Conservation (phyloP, 768 basidiomycete species). For the Nidularia sp. region DNA sequence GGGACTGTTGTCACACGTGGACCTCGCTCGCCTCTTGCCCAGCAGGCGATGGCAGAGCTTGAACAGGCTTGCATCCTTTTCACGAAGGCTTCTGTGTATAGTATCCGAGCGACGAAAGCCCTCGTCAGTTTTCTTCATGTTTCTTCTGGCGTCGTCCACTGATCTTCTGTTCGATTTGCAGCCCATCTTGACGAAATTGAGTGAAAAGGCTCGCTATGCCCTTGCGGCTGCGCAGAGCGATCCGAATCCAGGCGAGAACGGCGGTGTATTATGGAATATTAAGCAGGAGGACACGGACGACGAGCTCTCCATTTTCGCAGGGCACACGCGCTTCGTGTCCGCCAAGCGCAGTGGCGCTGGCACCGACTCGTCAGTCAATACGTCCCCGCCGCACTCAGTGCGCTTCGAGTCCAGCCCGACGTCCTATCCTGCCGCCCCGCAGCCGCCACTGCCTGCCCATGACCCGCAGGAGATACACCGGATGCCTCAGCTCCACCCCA, state of each 20-base stretch:
- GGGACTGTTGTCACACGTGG: conserved; percentile 76
- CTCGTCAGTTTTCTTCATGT: conserved; percentile 36
- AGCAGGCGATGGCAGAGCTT: conserved; percentile 64
- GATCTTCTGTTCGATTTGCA: conserved; percentile 13
- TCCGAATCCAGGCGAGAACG: conserved; percentile 21
- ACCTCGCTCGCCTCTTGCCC: conserved; percentile 64
- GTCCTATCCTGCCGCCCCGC: conserved; percentile 1
- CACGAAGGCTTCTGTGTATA: conserved; percentile 51
- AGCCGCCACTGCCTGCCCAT: not conserved
- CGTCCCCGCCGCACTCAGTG: conserved; percentile 4
- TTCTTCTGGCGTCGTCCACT: not conserved
- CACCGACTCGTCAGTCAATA: conserved; percentile 4
- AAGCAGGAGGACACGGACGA: conserved; percentile 55
- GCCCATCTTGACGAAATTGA: conserved; percentile 58
- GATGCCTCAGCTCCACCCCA: not conserved
- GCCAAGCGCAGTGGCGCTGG: conserved; percentile 17
- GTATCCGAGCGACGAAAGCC: conserved; percentile 61
- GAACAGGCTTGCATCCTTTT: conserved; percentile 68
- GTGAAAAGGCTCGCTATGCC: conserved; percentile 63
- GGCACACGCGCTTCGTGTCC: conserved; percentile 60
- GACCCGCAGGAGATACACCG: not conserved
- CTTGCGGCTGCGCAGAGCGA: conserved; percentile 40
- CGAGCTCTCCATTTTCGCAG: conserved; percentile 67
- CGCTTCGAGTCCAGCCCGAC: conserved; percentile 12
- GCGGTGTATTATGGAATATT: conserved; percentile 46